phyloP scores from a whole-genome alignment of 1,284 basidiomycete species.

The Tilletia horrida region DNA sequence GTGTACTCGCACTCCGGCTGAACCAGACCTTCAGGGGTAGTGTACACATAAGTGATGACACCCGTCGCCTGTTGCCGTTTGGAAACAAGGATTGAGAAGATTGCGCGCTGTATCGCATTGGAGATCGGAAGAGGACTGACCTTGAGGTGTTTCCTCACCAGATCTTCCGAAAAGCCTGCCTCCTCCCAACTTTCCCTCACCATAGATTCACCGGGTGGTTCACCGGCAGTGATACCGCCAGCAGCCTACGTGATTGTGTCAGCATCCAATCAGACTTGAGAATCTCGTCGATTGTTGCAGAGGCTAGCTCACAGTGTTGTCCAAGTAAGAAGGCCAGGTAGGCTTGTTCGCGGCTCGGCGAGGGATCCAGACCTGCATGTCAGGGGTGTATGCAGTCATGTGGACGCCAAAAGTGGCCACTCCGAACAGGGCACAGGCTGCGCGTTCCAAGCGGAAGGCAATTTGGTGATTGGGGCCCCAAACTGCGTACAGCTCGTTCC shows the following conservation, averaged over 20 bases:
- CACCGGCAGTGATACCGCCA: slow-evolving; percentile 66
- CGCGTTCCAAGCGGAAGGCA: slow-evolving; percentile 82
- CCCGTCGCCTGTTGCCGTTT: slow-evolving; percentile 38
- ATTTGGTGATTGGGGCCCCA: slow-evolving; percentile 54
- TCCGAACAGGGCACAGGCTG: slow-evolving; percentile 83
- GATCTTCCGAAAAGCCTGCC: slow-evolving; percentile 68
- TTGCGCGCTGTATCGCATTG: no score
- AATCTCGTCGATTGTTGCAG: background rate
- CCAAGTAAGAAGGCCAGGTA: slow-evolving; percentile 60
- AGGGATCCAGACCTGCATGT: slow-evolving; percentile 74
- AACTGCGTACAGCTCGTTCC: slow-evolving; percentile 46
- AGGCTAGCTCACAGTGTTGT: slow-evolving; percentile 14
- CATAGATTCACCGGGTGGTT: slow-evolving; percentile 70
- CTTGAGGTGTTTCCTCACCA: slow-evolving; percentile 65
- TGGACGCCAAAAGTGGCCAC: slow-evolving; percentile 83
- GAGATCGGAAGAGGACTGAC: slow-evolving; percentile 56
- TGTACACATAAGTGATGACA: slow-evolving; percentile 60
- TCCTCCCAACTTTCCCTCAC: slow-evolving; percentile 92
- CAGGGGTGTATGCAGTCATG: slow-evolving; percentile 61
- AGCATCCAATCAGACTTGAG: slow-evolving; percentile 24
- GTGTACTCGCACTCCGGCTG: slow-evolving; percentile 54
- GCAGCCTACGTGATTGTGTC: slow-evolving; percentile 57
- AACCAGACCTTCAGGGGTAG: slow-evolving; percentile 63
- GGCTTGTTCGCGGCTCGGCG: slow-evolving; percentile 78
- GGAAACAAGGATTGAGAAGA: slow-evolving; percentile 26